A percentile compares a stretch with the other conserved stretches of the same genome.
Conservation (phyloP, 768 basidiomycete genomes). For the Termitomyces sp. region DNA sequence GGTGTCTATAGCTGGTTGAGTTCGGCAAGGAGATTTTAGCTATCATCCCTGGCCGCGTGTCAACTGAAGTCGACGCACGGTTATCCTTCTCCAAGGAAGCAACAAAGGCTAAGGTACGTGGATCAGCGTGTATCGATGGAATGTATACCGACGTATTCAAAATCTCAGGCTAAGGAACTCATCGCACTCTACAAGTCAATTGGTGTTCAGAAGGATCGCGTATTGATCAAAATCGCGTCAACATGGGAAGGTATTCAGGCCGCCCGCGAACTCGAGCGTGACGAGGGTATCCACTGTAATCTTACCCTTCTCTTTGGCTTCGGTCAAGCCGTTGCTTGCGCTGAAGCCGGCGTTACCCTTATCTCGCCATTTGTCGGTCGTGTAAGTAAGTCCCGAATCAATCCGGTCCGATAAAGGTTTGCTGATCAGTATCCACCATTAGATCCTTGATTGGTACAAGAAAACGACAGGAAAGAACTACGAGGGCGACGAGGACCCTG, state of each 20-base stretch:
- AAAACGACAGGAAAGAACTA: constrained; percentile 83
- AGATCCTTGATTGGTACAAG: constrained; percentile 99
- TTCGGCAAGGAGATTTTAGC: constrained; percentile 94
- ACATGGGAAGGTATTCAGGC: constrained; percentile 99
- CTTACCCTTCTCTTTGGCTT: constrained; percentile 99
- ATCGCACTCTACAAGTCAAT: constrained; percentile 94
- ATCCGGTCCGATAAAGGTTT: constrained; percentile 9
- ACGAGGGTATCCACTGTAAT: constrained; percentile 97
- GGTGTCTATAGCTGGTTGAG: constrained; percentile 75
- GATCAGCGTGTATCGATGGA: neutral
- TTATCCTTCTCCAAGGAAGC: constrained; percentile 94
- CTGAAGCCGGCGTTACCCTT: constrained; percentile 96
- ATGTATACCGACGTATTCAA: neutral
- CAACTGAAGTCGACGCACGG: constrained; percentile 97
- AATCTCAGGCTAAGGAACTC: constrained; percentile 66
- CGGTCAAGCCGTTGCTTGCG: constrained; percentile 97
- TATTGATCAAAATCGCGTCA: constrained; percentile 99
- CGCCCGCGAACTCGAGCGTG: constrained; percentile 89
- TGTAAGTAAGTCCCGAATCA: constrained; percentile 58
- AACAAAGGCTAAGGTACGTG: constrained; percentile 78
- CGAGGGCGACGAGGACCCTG: constrained; percentile 90
- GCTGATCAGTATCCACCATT: constrained; percentile 5
- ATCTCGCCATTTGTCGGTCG: constrained; percentile 99
- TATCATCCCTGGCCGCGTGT: constrained; percentile 98
- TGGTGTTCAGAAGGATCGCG: constrained; percentile 89